phyloP scores from a whole-genome alignment of 2,329 filamentous ascomycete species.

The Trichoderma sp. region DNA sequence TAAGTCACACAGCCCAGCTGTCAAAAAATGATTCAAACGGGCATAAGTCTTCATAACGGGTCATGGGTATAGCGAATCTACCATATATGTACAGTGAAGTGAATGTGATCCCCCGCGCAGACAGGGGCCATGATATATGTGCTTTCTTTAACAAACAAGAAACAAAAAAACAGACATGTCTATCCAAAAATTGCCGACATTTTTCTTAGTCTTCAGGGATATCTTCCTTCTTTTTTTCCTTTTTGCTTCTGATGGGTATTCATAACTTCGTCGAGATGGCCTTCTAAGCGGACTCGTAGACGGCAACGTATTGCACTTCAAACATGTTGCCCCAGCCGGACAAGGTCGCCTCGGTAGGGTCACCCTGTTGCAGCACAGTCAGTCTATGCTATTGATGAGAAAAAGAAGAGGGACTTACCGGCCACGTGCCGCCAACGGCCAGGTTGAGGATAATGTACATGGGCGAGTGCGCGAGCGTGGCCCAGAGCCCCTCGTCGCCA shows the following conservation, averaged over 20 bases:
- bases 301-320: constrained; percentile 46
- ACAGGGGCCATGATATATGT: not conserved
- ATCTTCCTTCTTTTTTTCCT: not conserved
- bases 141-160: not conserved
- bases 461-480: constrained; percentile 46
- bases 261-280: not conserved
- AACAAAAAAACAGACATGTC: not conserved
- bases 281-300: constrained; percentile 40
- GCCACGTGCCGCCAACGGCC: constrained; percentile 51
- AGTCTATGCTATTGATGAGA: not conserved
- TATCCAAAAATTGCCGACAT: not conserved
- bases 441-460: constrained; percentile 53
- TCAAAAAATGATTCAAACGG: too few relatives aligned
- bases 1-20: too few relatives aligned
- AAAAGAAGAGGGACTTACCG: constrained; percentile 35
- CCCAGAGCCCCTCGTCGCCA: constrained; percentile 48
- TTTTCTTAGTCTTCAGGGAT: not conserved
- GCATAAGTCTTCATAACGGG: constrained; percentile 1
- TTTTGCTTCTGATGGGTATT: not conserved
- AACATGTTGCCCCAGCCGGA: constrained; percentile 47
- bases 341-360: constrained; percentile 40
- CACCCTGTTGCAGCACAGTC: constrained; percentile 35
- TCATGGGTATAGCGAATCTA: constrained; percentile 16
- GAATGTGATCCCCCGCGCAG: not conserved
- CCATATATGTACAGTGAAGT: constrained; percentile 23